Base-by-base conservation (phyloP, 2,329 filamentous ascomycete species). In the Epichloe hybrida region DNA sequence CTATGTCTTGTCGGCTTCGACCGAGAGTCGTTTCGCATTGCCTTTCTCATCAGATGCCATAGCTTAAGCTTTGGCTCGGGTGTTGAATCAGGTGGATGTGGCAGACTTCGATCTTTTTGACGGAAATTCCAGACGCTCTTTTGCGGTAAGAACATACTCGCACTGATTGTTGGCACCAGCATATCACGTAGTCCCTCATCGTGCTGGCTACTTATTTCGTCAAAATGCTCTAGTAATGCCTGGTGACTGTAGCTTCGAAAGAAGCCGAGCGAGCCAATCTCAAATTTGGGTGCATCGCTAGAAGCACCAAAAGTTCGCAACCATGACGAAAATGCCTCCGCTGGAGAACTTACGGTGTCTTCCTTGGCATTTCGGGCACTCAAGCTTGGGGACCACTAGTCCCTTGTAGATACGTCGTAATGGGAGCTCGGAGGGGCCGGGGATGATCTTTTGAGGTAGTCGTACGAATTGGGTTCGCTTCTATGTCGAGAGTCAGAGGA, bases 121-220 rank as follows among this genome's bases (percentile, higher is more conserved):
- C 70, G 62, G 55, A 77, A 74, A 57, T 68, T 77, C 69, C 74
- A 74, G 39, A 77, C 67, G 52, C 70, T 70, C 51, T 67, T 68
- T 52, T 72, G 72, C 4, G 74, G 71, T 5, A 76, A 59, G 52
- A 80, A 75, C 64, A 79, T 70, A 53, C 69, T 74, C 47, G 76
- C 72, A 44, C 72, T 76, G 23, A 79, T 63, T n/a, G 74, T 77
- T 54, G 76, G 74, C 11, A 78, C 66, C 12, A 73, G 70, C 15
- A 74, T 70, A 51, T 75, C 72, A 15, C 68, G 69, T 52, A 72
- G 69, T 11, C 70, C 64, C 55, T 70, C 67, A 51, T 73, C 71
- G 55, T 71, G 72, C 55, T 76, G 73, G 7, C 71, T 71, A 6
- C 73, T 75, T 2, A 66, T 58, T 42, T 60, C 64, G 55, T 79